Base-by-base conservation (phyloP, 768 basidiomycete genomes). In the Gloeopeniophorella convolvens region DNA sequence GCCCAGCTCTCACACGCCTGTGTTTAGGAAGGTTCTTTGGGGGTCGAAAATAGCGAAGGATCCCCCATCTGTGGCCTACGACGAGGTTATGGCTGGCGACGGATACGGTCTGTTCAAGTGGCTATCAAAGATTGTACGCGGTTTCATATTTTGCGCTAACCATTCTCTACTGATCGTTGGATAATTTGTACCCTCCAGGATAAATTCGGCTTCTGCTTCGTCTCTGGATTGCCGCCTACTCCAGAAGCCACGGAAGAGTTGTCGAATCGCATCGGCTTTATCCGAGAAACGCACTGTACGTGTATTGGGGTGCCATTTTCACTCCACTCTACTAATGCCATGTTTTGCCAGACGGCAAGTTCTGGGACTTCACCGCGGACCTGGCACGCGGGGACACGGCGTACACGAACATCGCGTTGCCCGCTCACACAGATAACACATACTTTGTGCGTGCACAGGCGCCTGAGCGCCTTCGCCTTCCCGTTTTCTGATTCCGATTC, bases 341-440 rank as follows among this genome's bases (percentile, higher is more conserved):
- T 55, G 35, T 20, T 15, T 18, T 21, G 28, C 1, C 55, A 93
- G 91, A 98, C 60, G 95, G 94, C 28, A 83, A 81, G 50, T 94
- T 97, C 68, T 99, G 95, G 94, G 91, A 97, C 61, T 95, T 98
- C 62, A 96, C 92, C 0, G 81, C 94, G 0, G 83, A 95, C 62
- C 74, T 94, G 18, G 82, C 84, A 15, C 91, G 85, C 60, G 92
- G 92, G 11, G 95, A 99, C 65, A 87, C 92, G 7, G 93, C 95
- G 0, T 99, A 99, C 69, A 91, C 92, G 4, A 89, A 83, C 5
- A 68, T 95, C 37, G 86, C 85, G 1, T 79, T 99, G 6, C 82
- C 79, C 3, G 92, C 90, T 0, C 95, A 99, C 63, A 85, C 83
- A 1, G 83, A 86, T 55, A 82, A 74, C 35, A 82, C 82, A 9